phyloP scores from a whole-genome alignment of 192 early-diverging fungal genomes.

The Mortierella alpina region DNA sequence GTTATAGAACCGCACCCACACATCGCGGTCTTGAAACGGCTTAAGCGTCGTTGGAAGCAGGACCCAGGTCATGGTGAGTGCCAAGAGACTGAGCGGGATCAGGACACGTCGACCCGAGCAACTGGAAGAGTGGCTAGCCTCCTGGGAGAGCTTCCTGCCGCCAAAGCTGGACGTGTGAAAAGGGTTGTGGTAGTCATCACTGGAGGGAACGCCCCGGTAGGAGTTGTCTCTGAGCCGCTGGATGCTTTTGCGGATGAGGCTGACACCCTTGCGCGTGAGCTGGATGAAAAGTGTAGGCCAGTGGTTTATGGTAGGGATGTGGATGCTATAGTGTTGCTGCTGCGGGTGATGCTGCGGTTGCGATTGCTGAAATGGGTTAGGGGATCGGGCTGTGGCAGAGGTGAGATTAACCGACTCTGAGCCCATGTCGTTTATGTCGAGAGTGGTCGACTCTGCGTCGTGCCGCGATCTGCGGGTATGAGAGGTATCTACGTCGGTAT shows the following conservation, averaged over 20 bases:
- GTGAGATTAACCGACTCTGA: no score
- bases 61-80: neutral
- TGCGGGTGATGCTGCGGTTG: neutral
- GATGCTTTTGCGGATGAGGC: neutral
- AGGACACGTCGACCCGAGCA: conserved; percentile 3
- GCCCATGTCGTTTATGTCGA: neutral
- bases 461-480: no score
- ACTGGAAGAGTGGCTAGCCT: neutral
- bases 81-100: neutral
- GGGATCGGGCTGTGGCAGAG: neutral
- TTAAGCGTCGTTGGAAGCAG: neutral
- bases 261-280: neutral
- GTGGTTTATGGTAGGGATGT: conserved; percentile 15
- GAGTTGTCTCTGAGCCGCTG: neutral
- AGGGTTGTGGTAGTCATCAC: neutral
- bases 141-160: conserved; percentile 14
- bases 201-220: neutral
- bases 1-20: conserved; percentile 25
- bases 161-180: conserved; percentile 2
- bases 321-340: conserved; percentile 16
- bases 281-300: conserved; percentile 6
- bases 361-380: conserved; percentile 10
- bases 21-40: conserved; percentile 17
- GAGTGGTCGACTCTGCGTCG: neutral
- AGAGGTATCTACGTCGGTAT: no score